These are phyloP conservation scores for Fragilaria crotonensis DNA, from an alignment of 108 stramenopile species.

Conservation along the genomic window DNA sequence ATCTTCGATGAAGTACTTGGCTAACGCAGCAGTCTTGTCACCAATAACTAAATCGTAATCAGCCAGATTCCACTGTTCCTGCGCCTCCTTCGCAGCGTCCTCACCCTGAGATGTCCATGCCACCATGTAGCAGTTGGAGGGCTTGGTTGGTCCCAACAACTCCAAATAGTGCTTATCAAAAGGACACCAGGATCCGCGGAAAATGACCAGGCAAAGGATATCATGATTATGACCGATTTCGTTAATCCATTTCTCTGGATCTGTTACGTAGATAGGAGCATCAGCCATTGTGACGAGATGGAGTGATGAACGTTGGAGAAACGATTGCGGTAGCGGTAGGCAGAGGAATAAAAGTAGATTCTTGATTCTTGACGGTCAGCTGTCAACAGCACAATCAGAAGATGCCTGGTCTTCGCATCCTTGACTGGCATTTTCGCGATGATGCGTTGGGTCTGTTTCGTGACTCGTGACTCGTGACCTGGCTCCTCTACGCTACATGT, in stretches of 20 bases:
- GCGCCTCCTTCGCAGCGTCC: slow-evolving; percentile 37
- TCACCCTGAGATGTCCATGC: slow-evolving; percentile 43
- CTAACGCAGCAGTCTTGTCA: slow-evolving; percentile 36
- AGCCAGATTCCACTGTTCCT: slow-evolving; percentile 39
- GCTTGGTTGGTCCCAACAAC: slow-evolving; percentile 16
- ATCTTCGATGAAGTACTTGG: slow-evolving; percentile 37
- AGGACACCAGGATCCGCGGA: slow-evolving; percentile 38
- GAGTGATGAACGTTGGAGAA: no score
- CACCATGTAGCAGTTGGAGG: slow-evolving; percentile 10
- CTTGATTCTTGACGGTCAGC: no score
- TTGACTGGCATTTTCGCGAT: no score
- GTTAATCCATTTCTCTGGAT: slow-evolving; percentile 42
- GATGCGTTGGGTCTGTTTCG: no score
- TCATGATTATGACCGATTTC: slow-evolving; percentile 11
- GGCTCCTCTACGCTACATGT: no score
- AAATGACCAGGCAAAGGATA: slow-evolving; percentile 34
- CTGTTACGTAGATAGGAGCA: slow-evolving; percentile 12
- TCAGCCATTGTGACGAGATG: no score
- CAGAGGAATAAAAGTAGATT: no score
- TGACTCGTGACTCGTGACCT: no score
- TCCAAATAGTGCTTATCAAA: slow-evolving; percentile 36
- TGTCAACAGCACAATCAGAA: no score
- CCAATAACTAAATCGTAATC: slow-evolving; percentile 29
- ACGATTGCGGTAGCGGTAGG: no score
- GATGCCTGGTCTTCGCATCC: no score